Percentiles rank a stretch among this genome's conserved stretches.
Conservation (phyloP, 352 stramenopile species). For the Phytophthora vignae region DNA sequence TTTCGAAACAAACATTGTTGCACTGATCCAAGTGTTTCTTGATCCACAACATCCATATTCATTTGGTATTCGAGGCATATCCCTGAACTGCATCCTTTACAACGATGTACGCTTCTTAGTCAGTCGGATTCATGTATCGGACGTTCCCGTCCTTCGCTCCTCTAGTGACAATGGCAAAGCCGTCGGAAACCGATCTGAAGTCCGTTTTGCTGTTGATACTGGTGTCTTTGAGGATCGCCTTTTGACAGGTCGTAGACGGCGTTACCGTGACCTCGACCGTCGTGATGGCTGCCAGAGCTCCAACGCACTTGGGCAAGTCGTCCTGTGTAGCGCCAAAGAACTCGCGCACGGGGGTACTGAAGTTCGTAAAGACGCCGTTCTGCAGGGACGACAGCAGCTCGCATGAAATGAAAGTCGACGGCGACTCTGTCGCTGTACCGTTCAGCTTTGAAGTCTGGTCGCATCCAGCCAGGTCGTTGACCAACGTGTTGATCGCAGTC, state of each 20-base stretch:
- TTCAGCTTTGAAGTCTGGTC: constrained; percentile 52
- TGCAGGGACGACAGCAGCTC: constrained; percentile 71
- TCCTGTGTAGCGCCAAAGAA: constrained; percentile 54
- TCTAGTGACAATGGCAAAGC: constrained; percentile 72
- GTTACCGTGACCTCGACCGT: constrained; percentile 49
- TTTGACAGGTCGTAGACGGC: constrained; percentile 49
- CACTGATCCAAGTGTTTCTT: too few relatives aligned
- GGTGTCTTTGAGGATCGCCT: constrained; percentile 58
- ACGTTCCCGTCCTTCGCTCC: constrained; percentile 58
- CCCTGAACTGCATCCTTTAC: background rate
- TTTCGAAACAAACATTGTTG: too few relatives aligned
- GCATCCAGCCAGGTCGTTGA: constrained; percentile 60
- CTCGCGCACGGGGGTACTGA: constrained; percentile 64
- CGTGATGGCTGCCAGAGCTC: constrained; percentile 54
- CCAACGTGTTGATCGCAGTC: constrained; percentile 53
- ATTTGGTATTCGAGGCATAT: background rate
- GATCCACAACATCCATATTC: background rate
- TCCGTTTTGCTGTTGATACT: constrained; percentile 64
- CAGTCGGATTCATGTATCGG: constrained; percentile 54
- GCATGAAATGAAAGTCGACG: constrained; percentile 69
- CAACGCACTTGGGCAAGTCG: constrained; percentile 65
- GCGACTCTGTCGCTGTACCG: constrained; percentile 44
- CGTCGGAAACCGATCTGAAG: constrained; percentile 52
- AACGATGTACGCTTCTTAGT: constrained; percentile 8
- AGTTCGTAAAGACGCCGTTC: constrained; percentile 83